Evolutionary conservation across 2,329 filamentous ascomycete genomes (phyloP), one percentile per base, ranked within the genome.

Genomic region (Diaporthe aspalathi): DNA sequence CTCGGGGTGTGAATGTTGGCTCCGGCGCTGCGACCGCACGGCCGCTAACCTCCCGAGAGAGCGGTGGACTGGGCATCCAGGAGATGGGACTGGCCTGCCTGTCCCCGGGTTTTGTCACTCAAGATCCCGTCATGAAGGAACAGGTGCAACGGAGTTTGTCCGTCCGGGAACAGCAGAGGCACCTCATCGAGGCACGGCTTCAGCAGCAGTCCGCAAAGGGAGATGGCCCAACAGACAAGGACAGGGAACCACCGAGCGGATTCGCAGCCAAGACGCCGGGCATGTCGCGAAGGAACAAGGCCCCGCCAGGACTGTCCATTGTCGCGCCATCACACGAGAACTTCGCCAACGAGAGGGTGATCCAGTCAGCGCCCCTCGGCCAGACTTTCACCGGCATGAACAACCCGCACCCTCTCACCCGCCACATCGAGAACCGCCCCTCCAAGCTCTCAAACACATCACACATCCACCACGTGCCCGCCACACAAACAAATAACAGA

Each of bases 101-200:
- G 69, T 98, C 96, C 2, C 96, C 96, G 0, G 96, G 96, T 68
- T 98, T 99, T 78, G 91, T 97, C 75, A 98, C 96, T 20, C 93
- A 98, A 77, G 94, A 99, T 81, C 95, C 96, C n/a, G 89, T 93
- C 24, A 97, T 98, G 94, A 92, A 96, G 79, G 94, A 97, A 82
- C 95, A 98, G 81, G 85, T 99, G 67, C 94, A 98, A 82, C 91
- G 95, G 76, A 98, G 96, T 82, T 90, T 98, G 82, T 94, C 93
- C 56, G 95, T 99, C 38, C 89, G 95, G 74, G 95, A 99, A 76
- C 94, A 97, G 80, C 96, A 99, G 82, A 89, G 95, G 75, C 93
- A 94, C 75, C 95, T 99, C 76, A 99, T 99, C 76, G 96, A 98
- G 82, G 91, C 94, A 45, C 90, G 96, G 78, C 84, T 95, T 76